phyloP scores from a whole-genome alignment of 2,329 filamentous ascomycete genomes.

The Trichoderma lentiforme region DNA sequence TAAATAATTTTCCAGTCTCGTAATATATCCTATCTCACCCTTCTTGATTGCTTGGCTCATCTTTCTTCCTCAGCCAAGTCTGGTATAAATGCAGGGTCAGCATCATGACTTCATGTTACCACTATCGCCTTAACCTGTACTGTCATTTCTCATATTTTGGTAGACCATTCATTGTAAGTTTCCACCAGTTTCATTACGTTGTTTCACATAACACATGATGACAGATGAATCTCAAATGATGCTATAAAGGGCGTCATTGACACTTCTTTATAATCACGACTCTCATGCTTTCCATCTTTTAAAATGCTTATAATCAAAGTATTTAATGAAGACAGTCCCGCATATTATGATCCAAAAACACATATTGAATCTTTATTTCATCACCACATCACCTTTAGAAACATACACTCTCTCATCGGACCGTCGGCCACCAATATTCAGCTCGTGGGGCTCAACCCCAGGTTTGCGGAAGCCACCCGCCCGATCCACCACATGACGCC shows the following conservation, averaged over 20 bases:
- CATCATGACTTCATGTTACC: neutral
- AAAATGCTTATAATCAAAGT: neutral
- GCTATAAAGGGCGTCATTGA: neutral
- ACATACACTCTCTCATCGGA: neutral
- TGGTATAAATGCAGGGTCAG: neutral
- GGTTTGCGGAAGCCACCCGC: slow-evolving; percentile 6
- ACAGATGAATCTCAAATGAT: neutral
- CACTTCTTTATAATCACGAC: neutral
- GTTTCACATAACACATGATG: neutral
- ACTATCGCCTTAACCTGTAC: neutral
- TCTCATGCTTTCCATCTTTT: neutral
- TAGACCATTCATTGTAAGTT: neutral
- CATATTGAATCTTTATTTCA: no score
- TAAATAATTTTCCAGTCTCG: no score
- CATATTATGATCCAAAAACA: neutral
- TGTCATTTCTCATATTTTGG: neutral
- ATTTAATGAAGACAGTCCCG: neutral
- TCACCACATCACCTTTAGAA: fast-evolving
- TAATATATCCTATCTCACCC: neutral
- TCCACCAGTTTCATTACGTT: neutral
- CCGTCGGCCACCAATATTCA: neutral
- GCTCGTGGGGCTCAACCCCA: neutral
- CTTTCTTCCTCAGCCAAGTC: neutral
- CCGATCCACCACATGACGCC: neutral
- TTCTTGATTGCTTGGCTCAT: neutral